Percentiles rank a stretch among this genome's conserved stretches.
These are phyloP conservation scores for Fonsecaea pedrosoi DNA, from an alignment of 2,329 filamentous ascomycete genomes.

Conservation along the genomic window DNA sequence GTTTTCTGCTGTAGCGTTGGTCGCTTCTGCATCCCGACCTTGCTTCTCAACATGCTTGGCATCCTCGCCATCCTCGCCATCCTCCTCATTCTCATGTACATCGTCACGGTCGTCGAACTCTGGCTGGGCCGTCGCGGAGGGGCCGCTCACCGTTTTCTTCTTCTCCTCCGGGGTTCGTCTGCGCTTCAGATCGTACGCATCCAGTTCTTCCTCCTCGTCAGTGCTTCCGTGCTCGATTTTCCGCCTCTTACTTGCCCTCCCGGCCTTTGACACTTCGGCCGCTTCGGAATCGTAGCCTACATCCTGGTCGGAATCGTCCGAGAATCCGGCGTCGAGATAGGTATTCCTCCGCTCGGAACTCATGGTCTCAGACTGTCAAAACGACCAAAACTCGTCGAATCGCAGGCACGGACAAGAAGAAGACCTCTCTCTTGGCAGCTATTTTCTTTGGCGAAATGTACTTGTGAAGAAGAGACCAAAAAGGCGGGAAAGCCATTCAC, in stretches of 20 bases:
- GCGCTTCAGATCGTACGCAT: neutral
- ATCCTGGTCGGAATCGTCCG: conserved; percentile 50
- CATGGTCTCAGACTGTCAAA: conserved; percentile 11
- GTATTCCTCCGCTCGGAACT: conserved; percentile 23
- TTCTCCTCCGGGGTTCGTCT: neutral
- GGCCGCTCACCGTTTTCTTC: conserved; percentile 9
- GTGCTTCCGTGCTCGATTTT: conserved; percentile 35
- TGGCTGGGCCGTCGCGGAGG: neutral
- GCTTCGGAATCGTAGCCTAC: conserved; percentile 55
- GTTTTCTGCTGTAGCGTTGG: conserved; percentile 64
- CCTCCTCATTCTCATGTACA: neutral
- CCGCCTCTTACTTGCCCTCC: conserved; percentile 33
- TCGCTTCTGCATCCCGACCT: neutral
- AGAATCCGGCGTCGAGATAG: conserved; percentile 42
- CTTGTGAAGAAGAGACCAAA: neutral
- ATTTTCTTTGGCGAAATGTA: neutral
- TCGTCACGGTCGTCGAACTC: neutral
- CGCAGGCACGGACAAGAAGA: no score
- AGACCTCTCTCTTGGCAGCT: neutral
- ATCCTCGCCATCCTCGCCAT: neutral
- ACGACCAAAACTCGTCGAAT: no score
- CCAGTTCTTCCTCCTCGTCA: conserved; percentile 42
- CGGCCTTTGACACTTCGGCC: conserved; percentile 49
- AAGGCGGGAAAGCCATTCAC: neutral
- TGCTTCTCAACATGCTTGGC: neutral